Percentiles rank a stretch among this genome's conserved stretches.
These are phyloP conservation scores for Phytophthora idaei DNA, from an alignment of 352 stramenopile species.

Conservation along the genomic window DNA sequence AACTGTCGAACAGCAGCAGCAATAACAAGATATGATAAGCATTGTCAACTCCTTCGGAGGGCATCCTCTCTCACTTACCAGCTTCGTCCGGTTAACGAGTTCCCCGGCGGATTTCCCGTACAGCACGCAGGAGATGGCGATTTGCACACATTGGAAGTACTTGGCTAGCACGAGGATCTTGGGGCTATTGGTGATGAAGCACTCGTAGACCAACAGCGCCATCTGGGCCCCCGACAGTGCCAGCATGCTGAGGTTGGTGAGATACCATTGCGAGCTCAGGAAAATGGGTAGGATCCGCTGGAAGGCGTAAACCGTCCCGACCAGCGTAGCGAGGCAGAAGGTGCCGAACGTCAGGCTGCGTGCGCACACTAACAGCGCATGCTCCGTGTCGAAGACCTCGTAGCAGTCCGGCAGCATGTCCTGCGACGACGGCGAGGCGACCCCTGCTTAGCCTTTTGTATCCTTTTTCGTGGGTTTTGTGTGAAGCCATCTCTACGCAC, in stretches of 20 bases:
- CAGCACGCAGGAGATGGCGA: conserved; percentile 70
- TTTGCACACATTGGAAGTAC: conserved; percentile 73
- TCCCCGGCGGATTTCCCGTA: conserved; percentile 75
- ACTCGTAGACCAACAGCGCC: conserved; percentile 68
- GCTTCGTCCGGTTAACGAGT: conserved; percentile 48
- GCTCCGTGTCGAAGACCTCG: conserved; percentile 41
- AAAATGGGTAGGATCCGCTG: conserved; percentile 66
- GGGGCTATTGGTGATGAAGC: conserved; percentile 58
- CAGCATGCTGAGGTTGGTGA: conserved; percentile 68
- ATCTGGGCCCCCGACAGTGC: conserved; percentile 65
- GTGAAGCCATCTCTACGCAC: conserved; percentile 14
- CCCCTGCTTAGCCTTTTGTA: background rate
- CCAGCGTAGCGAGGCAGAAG: conserved; percentile 61
- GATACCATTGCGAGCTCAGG: conserved; percentile 58
- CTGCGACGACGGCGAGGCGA: background rate
- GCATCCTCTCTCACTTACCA: conserved; percentile 25
- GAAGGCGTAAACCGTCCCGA: conserved; percentile 46
- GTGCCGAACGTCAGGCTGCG: conserved; percentile 67
- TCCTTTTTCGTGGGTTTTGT: background rate
- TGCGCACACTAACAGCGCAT: conserved; percentile 54
- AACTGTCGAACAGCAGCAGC: conserved; percentile 34
- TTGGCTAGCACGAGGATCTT: conserved; percentile 72
- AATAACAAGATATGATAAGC: background rate
- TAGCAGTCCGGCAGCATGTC: conserved; percentile 57
- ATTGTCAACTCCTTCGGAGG: too few species aligned